Evolutionary conservation across 331 rosid species (phyloP), one percentile per base, ranked within the genome.

Genomic region (Saraca asoca): DNA sequence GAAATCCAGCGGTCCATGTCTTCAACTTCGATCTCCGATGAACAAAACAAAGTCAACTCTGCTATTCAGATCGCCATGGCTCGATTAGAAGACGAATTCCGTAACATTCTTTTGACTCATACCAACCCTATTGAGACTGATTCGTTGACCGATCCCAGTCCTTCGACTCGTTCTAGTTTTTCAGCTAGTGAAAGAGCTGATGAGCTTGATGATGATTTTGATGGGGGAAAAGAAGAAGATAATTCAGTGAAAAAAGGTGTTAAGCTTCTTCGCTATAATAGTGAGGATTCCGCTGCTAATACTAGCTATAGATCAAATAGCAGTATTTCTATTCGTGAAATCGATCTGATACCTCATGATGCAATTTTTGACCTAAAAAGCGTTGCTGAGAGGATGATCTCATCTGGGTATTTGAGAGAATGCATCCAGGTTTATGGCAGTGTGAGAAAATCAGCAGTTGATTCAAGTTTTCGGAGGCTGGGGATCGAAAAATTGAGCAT

Each of bases 41-140:
- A 83, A n/a, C 85, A 73, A 19, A 60, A 44, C 50, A 86, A 88
- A 38, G 85, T 75, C 70, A 79, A 70, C 85, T 85, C 95, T 41
- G 75, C 95, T 48, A 76, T 90, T 58, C 97, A 88, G 91, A 90
- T 94, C 91, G 97, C 97, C 76, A 94, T 94, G 99, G 97, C 99
- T 15, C 83, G 97, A 0, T 77, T 94, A 1, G 99, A 90, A 72
- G 99, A 94, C 46, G 99, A 94, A 83, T 88, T 94, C 54, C 99
- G 97, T 10, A 87, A 83, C 80, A 90, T 94, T 77, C 85, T 94
- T 9, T 69, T 91, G 64, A 62, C 58, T 12, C 91, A 94, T 57
- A 90, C 91, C 9, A 57, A 71, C 70, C 83, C 97, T 6, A 75
- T 94, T 80, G 92, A 88, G 61, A 19, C 83, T n/a, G 87, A 85